Evolutionary conservation across 148 eudicot genomes (phyloP).

Genomic region (Talinum fruticosum): DNA sequence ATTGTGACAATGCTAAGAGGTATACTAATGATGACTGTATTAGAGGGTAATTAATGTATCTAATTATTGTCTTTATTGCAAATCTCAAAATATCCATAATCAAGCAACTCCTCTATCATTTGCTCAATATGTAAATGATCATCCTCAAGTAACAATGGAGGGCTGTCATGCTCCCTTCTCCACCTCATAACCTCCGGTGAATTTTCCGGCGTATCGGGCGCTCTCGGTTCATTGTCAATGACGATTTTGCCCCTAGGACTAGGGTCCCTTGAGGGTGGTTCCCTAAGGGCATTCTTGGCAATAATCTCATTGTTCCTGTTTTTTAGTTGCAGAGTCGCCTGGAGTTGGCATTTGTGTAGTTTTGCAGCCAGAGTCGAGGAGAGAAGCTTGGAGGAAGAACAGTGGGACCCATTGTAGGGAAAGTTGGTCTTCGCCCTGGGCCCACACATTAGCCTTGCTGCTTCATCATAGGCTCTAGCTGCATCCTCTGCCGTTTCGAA

Average conservation of each 20-base stretch:
- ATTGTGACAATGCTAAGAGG: neutral
- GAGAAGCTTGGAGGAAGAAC: constrained; percentile 55
- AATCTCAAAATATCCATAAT: constrained; percentile 60
- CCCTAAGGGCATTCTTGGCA: constrained; percentile 17
- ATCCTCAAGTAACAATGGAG: constrained; percentile 53
- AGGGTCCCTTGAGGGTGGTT: neutral
- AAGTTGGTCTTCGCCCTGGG: constrained; percentile 65
- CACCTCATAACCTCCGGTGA: constrained; percentile 22
- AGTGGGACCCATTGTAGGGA: constrained; percentile 39
- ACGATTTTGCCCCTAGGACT: constrained; percentile 18
- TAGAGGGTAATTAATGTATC: neutral
- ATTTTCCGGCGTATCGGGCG: constrained; percentile 17
- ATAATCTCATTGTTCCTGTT: constrained; percentile 29
- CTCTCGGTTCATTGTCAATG: constrained; percentile 18
- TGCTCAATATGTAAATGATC: constrained; percentile 62
- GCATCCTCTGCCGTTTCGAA: constrained; percentile 81
- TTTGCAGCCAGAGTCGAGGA: constrained; percentile 69
- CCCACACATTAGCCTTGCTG: constrained; percentile 77
- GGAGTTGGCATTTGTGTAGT: constrained; percentile 61
- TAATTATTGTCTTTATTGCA: constrained; percentile 12
- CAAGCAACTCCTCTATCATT: constrained; percentile 82
- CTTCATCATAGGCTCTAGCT: constrained; percentile 74
- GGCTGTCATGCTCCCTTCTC: constrained; percentile 31
- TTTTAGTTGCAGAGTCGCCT: constrained; percentile 52
- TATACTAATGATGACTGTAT: too few species aligned